phyloP scores from a whole-genome alignment of 768 basidiomycete genomes.

The Pulveroboletus ravenelii region DNA sequence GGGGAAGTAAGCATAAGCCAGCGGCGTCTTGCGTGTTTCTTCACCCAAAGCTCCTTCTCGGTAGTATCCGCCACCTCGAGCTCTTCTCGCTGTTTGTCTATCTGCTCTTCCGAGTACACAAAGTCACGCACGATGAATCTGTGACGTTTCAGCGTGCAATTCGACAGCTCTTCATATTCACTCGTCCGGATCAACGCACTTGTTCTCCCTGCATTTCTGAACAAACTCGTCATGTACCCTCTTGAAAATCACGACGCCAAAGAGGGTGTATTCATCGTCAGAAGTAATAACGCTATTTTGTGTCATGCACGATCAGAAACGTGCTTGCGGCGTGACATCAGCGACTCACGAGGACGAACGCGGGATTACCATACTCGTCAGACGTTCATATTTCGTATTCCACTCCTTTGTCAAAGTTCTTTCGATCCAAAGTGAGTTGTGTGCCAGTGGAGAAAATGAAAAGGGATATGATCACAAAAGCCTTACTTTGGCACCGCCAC shows the following conservation, averaged over 20 bases:
- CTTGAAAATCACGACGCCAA: constrained; percentile 83
- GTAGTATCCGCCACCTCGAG: constrained; percentile 73
- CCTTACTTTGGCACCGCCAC: constrained; percentile 92
- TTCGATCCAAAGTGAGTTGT: constrained; percentile 18
- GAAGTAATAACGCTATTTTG: constrained; percentile 59
- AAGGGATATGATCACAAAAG: constrained; percentile 9
- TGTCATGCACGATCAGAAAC: constrained; percentile 17
- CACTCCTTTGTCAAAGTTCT: constrained; percentile 85
- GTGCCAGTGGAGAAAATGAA: constrained; percentile 5
- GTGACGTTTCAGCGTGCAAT: constrained; percentile 7
- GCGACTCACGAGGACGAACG: constrained; percentile 74
- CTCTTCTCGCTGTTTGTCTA: constrained; percentile 78
- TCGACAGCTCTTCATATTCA: neutral
- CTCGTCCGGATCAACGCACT: constrained; percentile 45
- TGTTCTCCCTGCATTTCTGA: constrained; percentile 93
- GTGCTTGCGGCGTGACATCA: constrained; percentile 11
- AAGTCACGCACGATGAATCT: constrained; percentile 97
- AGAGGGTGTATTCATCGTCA: constrained; percentile 88
- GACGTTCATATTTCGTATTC: constrained; percentile 82
- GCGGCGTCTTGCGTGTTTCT: constrained; percentile 14
- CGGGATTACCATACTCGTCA: constrained; percentile 89
- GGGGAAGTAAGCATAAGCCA: neutral
- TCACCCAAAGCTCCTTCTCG: constrained; percentile 96
- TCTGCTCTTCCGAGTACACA: constrained; percentile 75
- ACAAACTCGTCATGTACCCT: constrained; percentile 88